Evolutionary conservation across 2,329 filamentous ascomycete species (phyloP).

Genomic region (Coniosporium uncinatum): DNA sequence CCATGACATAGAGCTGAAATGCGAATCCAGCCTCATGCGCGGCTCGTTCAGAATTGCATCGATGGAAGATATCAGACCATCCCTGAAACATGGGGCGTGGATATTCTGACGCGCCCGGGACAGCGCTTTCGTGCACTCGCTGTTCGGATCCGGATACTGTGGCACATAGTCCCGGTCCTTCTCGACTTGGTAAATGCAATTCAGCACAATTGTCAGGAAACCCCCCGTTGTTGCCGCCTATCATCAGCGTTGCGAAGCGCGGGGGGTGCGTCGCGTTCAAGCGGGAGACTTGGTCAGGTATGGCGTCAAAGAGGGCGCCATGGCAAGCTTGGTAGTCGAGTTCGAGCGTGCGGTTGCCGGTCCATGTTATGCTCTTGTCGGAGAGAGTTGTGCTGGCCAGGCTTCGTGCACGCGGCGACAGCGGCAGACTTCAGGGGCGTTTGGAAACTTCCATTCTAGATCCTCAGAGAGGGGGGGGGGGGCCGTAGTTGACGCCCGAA

Average conservation of each 20-base stretch:
- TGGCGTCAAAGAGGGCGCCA: slow-evolving; percentile 5
- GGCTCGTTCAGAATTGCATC: slow-evolving; percentile 2
- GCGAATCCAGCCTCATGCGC: background rate
- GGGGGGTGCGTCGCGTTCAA: slow-evolving; percentile 2
- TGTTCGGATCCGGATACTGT: slow-evolving; percentile 7
- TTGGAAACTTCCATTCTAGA: slow-evolving; percentile 3
- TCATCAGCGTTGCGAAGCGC: slow-evolving; percentile 5
- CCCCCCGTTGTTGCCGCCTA: slow-evolving; percentile 6
- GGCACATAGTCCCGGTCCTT: slow-evolving; percentile 3
- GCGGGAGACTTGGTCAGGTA: slow-evolving; percentile 4
- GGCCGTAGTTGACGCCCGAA: slow-evolving; percentile 5
- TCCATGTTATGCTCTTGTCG: slow-evolving; percentile 1
- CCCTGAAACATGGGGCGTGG: slow-evolving; percentile 2
- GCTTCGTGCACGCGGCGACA: slow-evolving; percentile 5
- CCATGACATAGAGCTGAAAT: slow-evolving; percentile 4
- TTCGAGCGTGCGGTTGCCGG: background rate
- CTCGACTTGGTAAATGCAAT: slow-evolving; percentile 5
- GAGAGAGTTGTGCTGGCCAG: slow-evolving; percentile 4
- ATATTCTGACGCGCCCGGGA: background rate
- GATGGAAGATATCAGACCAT: slow-evolving; percentile 1
- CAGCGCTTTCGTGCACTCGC: slow-evolving; percentile 4
- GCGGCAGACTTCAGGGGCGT: slow-evolving; percentile 3
- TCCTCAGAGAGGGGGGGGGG: slow-evolving; percentile 1
- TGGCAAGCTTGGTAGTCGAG: slow-evolving; percentile 7
- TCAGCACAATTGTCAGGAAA: slow-evolving; percentile 1